These are phyloP conservation scores for Cadophora sp. DNA, from an alignment of 2,329 filamentous ascomycete genomes.

Conservation along the genomic window DNA sequence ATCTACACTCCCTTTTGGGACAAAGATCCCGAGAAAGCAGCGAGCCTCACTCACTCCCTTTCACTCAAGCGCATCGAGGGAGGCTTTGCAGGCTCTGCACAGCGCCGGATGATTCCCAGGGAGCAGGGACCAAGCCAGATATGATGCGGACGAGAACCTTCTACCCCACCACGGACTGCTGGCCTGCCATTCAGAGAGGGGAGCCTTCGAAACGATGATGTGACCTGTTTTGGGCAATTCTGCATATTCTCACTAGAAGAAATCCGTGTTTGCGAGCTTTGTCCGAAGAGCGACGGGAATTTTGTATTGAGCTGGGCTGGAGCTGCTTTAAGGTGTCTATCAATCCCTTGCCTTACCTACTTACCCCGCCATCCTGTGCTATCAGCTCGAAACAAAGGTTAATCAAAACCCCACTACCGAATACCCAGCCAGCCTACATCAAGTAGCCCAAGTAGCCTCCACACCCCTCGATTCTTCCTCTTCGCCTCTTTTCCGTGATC, in stretches of 20 bases:
- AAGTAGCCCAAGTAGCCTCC: constrained; percentile 1
- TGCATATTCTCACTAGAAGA: not conserved
- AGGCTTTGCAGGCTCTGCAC: too few relatives aligned
- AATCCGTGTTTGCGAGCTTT: constrained; percentile 16
- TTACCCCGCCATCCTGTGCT: constrained; percentile 1
- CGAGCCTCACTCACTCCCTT: not conserved
- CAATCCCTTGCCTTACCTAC: not conserved
- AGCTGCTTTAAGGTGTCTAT: too few relatives aligned
- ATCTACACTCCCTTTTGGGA: constrained; percentile 14
- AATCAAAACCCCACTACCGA: not conserved
- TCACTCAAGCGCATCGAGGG: not conserved
- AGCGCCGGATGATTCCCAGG: not conserved
- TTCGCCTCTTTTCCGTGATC: constrained; percentile 1
- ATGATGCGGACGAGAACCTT: not conserved
- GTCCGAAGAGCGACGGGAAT: constrained; percentile 3
- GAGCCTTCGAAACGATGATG: not conserved
- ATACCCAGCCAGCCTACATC: not conserved
- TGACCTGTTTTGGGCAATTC: not conserved
- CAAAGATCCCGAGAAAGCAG: constrained; percentile 20
- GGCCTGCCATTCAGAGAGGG: constrained; percentile 4
- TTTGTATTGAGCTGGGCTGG: too few relatives aligned
- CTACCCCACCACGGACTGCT: not conserved
- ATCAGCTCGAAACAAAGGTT: constrained; percentile 8
- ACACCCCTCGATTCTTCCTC: not conserved
- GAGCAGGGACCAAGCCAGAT: not conserved